Evolutionary conservation across 179 eudicot genomes (phyloP), one percentile per base, ranked within the genome.

Genomic region (Drosera spatulata): DNA sequence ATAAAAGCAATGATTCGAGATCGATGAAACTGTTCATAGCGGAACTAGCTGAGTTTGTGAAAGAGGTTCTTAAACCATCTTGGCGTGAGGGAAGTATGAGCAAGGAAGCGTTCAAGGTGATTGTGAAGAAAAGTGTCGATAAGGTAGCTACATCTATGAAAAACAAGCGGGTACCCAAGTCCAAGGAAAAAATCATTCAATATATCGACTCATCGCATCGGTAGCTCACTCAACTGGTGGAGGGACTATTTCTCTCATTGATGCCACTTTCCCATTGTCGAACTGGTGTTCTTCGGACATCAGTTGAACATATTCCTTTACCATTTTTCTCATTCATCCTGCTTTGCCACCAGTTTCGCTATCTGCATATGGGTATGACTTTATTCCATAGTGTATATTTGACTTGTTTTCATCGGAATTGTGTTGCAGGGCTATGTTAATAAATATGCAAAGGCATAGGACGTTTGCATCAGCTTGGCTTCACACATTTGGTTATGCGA

Each of bases 31-130:
- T 82, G 69, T 93, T 93, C 72, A 89, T 84, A 82, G 67, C 66
- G 66, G 85, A 88, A 51, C 73, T 93, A 67, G 96, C 96, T 40
- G 72, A 80, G 75, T 89, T 86, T 77, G 99, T 89, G 49, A 93
- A 93, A 80, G 99, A 85, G 58, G 83, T 84, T 56, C 77, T 93
- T 56, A 93, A 93, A 73, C 95, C 96, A 58, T 85, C 83, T 51
- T 93, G 99, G 99, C 89, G 96, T 57, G 93, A 89, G 77, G 99
- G 99, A 69, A 85, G 78, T 61, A 86, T 93, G 99, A 93, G 99
- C 75, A 93, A 93, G 82, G 99, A 93, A 75, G 99, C 91, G 39
- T 93, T 89, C 76, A 93, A 93, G 76, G 89, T 91, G 41, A 86
- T 93, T 68, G 99, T 93, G 55, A 89, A 93, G 82, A 93, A 93